phyloP scores from a whole-genome alignment of 2,329 filamentous ascomycete species.

The Capronia americana region DNA sequence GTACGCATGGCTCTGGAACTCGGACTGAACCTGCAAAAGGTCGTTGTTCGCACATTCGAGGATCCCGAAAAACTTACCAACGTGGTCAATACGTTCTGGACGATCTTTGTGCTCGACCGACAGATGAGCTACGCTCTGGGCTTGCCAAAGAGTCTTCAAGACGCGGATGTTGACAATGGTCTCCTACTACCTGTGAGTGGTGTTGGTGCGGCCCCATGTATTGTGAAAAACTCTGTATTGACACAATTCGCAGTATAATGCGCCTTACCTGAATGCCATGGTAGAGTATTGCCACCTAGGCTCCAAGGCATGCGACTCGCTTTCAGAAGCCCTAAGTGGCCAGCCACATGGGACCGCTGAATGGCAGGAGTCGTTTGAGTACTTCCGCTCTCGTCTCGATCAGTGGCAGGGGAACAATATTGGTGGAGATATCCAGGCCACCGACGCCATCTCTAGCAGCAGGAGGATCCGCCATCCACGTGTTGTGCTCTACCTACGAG shows the following conservation, averaged over 20 bases:
- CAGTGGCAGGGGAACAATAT: constrained; percentile 8
- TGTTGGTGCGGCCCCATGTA: too few relatives aligned
- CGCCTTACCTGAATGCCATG: constrained; percentile 10
- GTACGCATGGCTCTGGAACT: constrained; percentile 7
- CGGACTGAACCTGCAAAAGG: constrained; percentile 9
- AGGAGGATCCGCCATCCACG: constrained; percentile 6
- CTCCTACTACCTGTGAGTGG: constrained; percentile 2
- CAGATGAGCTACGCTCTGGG: constrained; percentile 10
- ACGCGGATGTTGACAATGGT: constrained; percentile 11
- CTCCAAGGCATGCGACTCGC: constrained; percentile 7
- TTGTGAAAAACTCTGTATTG: neutral
- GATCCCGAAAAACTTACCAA: constrained; percentile 4
- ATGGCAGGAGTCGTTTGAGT: constrained; percentile 7
- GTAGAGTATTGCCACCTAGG: constrained; percentile 11
- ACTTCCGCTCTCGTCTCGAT: constrained; percentile 6
- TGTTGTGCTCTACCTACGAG: constrained; percentile 8
- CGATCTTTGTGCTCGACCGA: constrained; percentile 8
- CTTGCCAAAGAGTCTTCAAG: constrained; percentile 5
- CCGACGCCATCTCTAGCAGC: neutral
- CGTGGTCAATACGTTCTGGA: constrained; percentile 10
- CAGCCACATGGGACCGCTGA: constrained; percentile 7
- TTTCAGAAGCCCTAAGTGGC: constrained; percentile 10
- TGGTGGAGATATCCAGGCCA: neutral
- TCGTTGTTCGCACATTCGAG: constrained; percentile 8
- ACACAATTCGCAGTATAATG: constrained; percentile 5